phyloP scores from a whole-genome alignment of 75 land plant species.

The Sequoiadendron giganteum region DNA sequence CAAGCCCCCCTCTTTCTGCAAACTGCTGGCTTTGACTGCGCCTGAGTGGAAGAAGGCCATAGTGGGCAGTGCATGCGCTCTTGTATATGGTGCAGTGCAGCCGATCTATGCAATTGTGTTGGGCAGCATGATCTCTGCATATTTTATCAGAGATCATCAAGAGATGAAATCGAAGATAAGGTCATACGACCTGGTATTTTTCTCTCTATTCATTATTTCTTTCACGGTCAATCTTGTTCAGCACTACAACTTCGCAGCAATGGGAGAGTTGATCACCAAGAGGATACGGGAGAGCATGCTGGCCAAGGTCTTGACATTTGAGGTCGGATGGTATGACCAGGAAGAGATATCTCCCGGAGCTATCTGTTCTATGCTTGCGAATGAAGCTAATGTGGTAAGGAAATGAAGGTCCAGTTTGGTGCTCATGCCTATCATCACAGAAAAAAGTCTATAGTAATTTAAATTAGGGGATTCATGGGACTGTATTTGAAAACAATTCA shows the following conservation, averaged over 20 bases:
- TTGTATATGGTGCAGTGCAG: conserved; percentile 63
- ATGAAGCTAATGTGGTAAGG: conserved; percentile 47
- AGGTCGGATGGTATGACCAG: conserved; percentile 88
- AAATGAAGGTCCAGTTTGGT: background rate
- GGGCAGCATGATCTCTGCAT: conserved; percentile 77
- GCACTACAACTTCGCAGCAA: conserved; percentile 75
- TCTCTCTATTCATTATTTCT: conserved; percentile 42
- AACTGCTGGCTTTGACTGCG: conserved; percentile 55
- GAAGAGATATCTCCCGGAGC: conserved; percentile 70
- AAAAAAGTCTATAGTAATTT: too few species aligned
- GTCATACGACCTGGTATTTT: conserved; percentile 47
- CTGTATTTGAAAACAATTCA: too few species aligned
- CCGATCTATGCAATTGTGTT: conserved; percentile 74
- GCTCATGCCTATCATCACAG: background rate
- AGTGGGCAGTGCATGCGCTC: conserved; percentile 61
- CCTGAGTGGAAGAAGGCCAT: conserved; percentile 84
- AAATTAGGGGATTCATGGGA: too few species aligned
- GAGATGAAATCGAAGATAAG: conserved; percentile 43
- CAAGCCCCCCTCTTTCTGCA: conserved; percentile 8
- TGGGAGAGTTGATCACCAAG: conserved; percentile 68
- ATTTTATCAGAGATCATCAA: conserved; percentile 44
- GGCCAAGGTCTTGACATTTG: conserved; percentile 66
- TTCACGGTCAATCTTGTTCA: conserved; percentile 54
- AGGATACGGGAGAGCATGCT: conserved; percentile 61
- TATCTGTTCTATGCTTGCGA: conserved; percentile 46